Conservation (phyloP, 192 early-diverging fungal genomes). For the Lunasporangiospora selenospora region DNA sequence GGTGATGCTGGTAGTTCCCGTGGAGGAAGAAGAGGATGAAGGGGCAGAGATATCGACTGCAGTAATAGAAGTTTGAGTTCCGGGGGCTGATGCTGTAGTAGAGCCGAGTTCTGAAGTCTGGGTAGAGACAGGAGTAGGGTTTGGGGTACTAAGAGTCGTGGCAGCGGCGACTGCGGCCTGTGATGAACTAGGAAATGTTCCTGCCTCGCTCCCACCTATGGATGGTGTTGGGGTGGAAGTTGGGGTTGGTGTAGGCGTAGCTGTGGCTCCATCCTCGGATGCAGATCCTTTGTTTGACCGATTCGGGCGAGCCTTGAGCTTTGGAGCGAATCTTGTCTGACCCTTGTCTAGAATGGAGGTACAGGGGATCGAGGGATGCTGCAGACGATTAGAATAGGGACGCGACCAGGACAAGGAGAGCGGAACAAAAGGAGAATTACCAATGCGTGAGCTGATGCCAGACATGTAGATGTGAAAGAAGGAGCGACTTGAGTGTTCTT, state of each 20-base stretch:
- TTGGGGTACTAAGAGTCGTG: no score
- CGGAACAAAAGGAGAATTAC: slow-evolving; percentile 2
- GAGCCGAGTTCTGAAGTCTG: no score
- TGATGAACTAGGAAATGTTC: slow-evolving; percentile 18
- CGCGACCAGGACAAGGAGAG: no score
- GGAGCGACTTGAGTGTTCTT: no score
- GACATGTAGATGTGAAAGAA: no score
- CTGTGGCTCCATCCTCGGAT: slow-evolving; percentile 45
- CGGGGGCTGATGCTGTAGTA: no score
- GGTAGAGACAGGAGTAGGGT: no score
- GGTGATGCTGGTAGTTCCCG: background rate
- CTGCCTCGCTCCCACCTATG: slow-evolving; percentile 12
- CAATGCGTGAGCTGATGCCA: slow-evolving; percentile 46
- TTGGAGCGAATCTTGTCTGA: slow-evolving; percentile 36
- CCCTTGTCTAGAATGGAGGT: slow-evolving; percentile 25
- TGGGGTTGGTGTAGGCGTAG: slow-evolving; percentile 24
- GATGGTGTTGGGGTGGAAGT: background rate
- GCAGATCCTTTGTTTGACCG: slow-evolving; percentile 6
- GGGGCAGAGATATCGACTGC: no score
- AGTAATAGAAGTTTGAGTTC: no score
- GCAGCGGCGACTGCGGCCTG: no score
- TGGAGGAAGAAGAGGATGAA: no score
- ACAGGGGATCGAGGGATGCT: background rate
- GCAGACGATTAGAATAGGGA: no score
- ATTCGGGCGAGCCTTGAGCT: slow-evolving; percentile 36